Base-by-base conservation (phyloP, 192 early-diverging fungal species). In the Rhizoclosmatium sp. region DNA sequence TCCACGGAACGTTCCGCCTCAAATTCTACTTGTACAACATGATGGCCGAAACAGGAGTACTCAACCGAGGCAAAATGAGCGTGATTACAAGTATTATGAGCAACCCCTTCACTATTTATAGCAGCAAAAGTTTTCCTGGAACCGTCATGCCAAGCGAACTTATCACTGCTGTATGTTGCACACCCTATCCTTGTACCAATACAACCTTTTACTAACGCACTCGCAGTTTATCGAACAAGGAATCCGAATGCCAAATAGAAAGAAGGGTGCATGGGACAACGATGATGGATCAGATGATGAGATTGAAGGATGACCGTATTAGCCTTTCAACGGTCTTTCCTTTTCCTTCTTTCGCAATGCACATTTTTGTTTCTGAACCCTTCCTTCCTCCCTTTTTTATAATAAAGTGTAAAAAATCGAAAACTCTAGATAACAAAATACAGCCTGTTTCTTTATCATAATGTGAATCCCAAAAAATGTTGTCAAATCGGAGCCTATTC, bases 121-220 rank as follows among this genome's bases (percentile, higher is more conserved):
- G 72, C 60, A 75, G 72, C 72, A 75, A 75, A 62, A 75, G 72
- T 62, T 75, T 75, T n/a, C 72, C 72, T n/a, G 72, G 72, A 19
- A 75, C 72, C 1, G 72, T 75, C 3, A 48, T 75, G 61, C 72
- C 72, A 44, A 75, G 72, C 48, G 72, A 64, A 19, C 72, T 75
- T 64, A 46, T 75, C 4, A 75, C 72, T 47, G 56, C 72, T 14
- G 72, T 75, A 62, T 12, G 46, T 62, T 23, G n/a, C 16, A 5
- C n/a, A 47, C 47, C 2, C 31, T 39, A 65, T 65, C n/a, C n/a
- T n/a, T n/a, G n/a, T n/a, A n/a, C n/a, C n/a, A n/a, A n/a, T n/a
- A n/a, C n/a, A 23, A 9, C 21, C 10, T n/a, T 12, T 65, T 65
- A 10, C 62, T 65, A 65, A 65, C 62, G 21, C 10, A 12, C 14